Base-by-base conservation (phyloP, 2,329 filamentous ascomycete genomes). In the Aaosphaeria pasadenensis region DNA sequence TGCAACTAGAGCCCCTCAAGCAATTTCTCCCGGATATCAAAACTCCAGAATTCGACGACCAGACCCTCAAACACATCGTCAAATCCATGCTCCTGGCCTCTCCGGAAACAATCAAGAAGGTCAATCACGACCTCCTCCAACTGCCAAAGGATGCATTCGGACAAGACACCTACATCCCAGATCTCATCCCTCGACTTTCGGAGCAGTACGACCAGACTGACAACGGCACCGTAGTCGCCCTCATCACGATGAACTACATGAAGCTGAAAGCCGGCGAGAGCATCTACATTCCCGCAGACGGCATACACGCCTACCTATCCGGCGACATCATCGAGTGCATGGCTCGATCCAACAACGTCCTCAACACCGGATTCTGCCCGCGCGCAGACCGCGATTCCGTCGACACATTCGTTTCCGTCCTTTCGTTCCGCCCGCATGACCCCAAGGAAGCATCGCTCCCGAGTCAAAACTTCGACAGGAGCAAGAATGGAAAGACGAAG, bases 271-370 rank as follows among this genome's bases (percentile, higher is more conserved):
- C 85, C 0, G 86, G 87, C 11, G 81, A 89, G 44, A 79, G 82
- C 6, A 77, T 90, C 44, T 88, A 81, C 63, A 85, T 90, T 11
- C 86, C 86, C 0, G 85, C 85, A 1, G 86, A 89, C 54, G 86
- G 85, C 4, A 87, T 89, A 46, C 86, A 90, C 60, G 86, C 86
- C 0, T 90, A 89, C 60, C 73, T 90, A 0, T 78, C 79, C 4
- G 87, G 87, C 3, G 83, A 89, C 62, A 88, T 90, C 44, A 82
- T 90, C 57, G 87, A 90, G 67, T 89, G 86, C 69, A 90, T 90
- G 87, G 87, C 87, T 1, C 79, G 86, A 6, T 84, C 79, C 17
- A 85, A 90, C 72, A 89, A 89, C 49, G 86, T 91, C 2, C 74
- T 91, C 43, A 88, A 88, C 66, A 83, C 81, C 0, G 87, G 87